These are phyloP conservation scores for Helotiales sp. DNA, from an alignment of 2,329 filamentous ascomycete species.

Conservation along the genomic window DNA sequence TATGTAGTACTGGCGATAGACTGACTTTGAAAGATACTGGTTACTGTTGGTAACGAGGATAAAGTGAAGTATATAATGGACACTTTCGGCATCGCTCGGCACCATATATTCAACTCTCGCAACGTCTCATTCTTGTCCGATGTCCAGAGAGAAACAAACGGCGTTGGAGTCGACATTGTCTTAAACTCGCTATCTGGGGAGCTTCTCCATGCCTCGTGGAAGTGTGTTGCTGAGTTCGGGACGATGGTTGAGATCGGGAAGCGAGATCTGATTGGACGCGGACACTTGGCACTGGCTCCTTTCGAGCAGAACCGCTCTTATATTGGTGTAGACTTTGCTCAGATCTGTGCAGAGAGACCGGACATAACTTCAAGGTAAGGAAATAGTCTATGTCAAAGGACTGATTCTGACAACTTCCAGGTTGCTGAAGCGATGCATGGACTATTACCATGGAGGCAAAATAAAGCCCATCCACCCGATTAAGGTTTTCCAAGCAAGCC, in stretches of 20 bases:
- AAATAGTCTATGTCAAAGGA: no score
- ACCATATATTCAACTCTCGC: conserved; percentile 34
- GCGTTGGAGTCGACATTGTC: conserved; percentile 31
- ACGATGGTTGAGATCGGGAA: conserved; percentile 42
- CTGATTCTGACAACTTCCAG: not conserved
- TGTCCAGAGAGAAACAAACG: conserved; percentile 23
- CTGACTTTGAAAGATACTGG: conserved; percentile 23
- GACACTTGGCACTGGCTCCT: not conserved
- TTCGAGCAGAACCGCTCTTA: conserved; percentile 42
- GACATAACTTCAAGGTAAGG: not conserved
- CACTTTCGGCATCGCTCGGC: conserved; percentile 26
- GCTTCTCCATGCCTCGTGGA: conserved; percentile 31
- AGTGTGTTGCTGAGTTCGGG: conserved; percentile 38
- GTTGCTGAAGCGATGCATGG: not conserved
- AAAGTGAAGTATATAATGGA: conserved; percentile 25
- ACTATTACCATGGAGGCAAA: not conserved
- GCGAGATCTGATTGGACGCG: conserved; percentile 34
- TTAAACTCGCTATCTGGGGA: conserved; percentile 33
- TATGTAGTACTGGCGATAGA: not conserved
- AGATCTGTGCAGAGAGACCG: not conserved
- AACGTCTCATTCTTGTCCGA: conserved; percentile 29
- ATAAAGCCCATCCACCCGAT: conserved; percentile 21
- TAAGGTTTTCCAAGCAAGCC: conserved; percentile 5
- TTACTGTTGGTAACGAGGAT: conserved; percentile 24
- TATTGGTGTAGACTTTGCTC: conserved; percentile 38